Conservation (phyloP, 2,329 filamentous ascomycete species). For the Neofusicoccum parvum region DNA sequence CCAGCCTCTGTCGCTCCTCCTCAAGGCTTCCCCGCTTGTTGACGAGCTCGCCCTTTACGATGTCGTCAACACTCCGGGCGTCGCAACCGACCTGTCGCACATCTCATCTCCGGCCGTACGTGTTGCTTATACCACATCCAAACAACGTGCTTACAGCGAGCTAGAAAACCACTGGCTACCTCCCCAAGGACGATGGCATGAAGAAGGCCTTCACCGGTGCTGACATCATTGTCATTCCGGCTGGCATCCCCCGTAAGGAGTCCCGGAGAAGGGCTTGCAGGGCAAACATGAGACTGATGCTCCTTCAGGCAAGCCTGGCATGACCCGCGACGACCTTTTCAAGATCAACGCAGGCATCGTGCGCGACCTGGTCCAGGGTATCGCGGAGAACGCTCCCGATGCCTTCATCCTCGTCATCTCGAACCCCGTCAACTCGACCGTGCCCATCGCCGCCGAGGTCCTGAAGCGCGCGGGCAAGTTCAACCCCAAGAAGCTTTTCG, state of each 20-base stretch:
- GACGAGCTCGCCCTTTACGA: conserved; percentile 96
- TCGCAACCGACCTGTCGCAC: conserved; percentile 94
- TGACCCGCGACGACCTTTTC: conserved; percentile 99
- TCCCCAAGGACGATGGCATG: conserved; percentile 80
- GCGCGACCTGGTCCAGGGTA: conserved; percentile 85
- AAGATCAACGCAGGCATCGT: conserved; percentile 99
- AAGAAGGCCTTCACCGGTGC: conserved; percentile 88
- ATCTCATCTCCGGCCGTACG: conserved; percentile 86
- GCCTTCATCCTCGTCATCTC: conserved; percentile 97
- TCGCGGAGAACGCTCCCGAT: conserved; percentile 86
- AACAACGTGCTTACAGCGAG: not conserved
- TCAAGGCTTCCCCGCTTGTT: conserved; percentile 86
- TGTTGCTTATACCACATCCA: not conserved
- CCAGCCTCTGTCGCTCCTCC: conserved; percentile 91
- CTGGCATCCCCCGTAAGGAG: conserved; percentile 88
- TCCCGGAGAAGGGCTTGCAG: not conserved
- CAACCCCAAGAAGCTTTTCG: conserved; percentile 93
- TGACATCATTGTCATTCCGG: conserved; percentile 95
- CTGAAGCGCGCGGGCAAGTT: conserved; percentile 93
- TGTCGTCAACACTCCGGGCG: conserved; percentile 98
- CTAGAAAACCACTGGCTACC: conserved; percentile 83
- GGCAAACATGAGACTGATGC: conserved; percentile 2
- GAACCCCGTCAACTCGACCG: conserved; percentile 99
- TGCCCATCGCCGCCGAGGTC: conserved; percentile 95
- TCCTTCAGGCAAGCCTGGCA: conserved; percentile 86